Evolutionary conservation across 1,284 basidiomycete species (phyloP).

Genomic region (Melampsora americana): DNA sequence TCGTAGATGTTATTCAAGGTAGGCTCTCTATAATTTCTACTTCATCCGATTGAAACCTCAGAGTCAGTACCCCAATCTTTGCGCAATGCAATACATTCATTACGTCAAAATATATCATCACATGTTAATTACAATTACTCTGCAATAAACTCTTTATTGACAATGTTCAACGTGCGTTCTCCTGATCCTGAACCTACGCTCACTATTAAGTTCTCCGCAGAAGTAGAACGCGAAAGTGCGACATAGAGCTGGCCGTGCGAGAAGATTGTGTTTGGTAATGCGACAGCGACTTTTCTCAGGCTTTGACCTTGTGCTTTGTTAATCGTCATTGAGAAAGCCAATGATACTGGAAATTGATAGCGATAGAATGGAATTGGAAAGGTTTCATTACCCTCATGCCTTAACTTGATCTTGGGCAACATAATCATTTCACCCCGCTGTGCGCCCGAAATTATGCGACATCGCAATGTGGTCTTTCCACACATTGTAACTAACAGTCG

Average conservation of each 20-base stretch:
- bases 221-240: background rate
- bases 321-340: conserved; percentile 4
- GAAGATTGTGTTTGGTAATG: background rate
- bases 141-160: too few species aligned
- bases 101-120: too few species aligned
- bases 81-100: too few species aligned
- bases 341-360: conserved; percentile 7
- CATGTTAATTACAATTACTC: too few species aligned
- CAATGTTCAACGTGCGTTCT: too few species aligned
- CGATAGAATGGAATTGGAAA: background rate
- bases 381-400: background rate
- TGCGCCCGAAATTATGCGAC: background rate
- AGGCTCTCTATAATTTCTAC: too few species aligned
- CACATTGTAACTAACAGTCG: too few species aligned
- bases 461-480: background rate
- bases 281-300: background rate
- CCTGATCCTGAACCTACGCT: too few species aligned
- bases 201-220: too few species aligned
- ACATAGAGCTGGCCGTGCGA: conserved; percentile 21
- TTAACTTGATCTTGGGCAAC: background rate
- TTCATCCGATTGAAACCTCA: too few species aligned
- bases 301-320: conserved; percentile 21
- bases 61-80: too few species aligned
- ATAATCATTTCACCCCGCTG: background rate
- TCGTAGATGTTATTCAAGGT: too few species aligned